A percentile compares a stretch with the other conserved stretches of the same genome.
Conservation (phyloP, 345 rosid species). For the Eucalyptus curtisii region DNA sequence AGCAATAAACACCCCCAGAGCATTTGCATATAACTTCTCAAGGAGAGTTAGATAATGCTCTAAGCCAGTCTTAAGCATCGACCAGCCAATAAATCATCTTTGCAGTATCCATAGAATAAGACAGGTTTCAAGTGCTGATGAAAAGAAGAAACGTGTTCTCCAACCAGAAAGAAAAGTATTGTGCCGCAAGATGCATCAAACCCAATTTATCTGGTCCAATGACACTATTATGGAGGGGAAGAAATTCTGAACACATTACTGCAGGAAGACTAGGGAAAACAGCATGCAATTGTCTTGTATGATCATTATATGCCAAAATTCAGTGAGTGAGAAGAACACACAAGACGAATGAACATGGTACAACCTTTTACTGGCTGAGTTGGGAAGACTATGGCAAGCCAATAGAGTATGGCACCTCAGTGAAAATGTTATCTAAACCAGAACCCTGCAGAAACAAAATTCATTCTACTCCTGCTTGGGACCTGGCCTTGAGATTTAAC, state of each 20-base stretch:
- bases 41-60: not conserved
- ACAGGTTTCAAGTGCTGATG: not conserved
- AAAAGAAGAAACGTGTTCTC: not conserved
- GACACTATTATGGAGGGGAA: not conserved
- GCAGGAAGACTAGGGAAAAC: not conserved
- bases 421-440: not conserved
- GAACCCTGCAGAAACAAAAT: not conserved
- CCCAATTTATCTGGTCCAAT: not conserved
- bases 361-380: not conserved
- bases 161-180: not conserved
- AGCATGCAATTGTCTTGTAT: not conserved
- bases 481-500: not conserved
- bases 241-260: not conserved
- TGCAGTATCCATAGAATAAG: not conserved
- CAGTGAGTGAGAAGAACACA: not conserved
- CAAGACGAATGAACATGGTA: not conserved
- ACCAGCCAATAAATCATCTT: not conserved
- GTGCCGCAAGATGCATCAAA: not conserved
- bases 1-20: not conserved
- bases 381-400: not conserved
- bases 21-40: not conserved
- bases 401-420: not conserved
- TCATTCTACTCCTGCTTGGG: not conserved
- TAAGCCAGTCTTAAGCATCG: not conserved
- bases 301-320: not conserved